phyloP scores from a whole-genome alignment of 257 asterid species.

The Mentha longifolia region DNA sequence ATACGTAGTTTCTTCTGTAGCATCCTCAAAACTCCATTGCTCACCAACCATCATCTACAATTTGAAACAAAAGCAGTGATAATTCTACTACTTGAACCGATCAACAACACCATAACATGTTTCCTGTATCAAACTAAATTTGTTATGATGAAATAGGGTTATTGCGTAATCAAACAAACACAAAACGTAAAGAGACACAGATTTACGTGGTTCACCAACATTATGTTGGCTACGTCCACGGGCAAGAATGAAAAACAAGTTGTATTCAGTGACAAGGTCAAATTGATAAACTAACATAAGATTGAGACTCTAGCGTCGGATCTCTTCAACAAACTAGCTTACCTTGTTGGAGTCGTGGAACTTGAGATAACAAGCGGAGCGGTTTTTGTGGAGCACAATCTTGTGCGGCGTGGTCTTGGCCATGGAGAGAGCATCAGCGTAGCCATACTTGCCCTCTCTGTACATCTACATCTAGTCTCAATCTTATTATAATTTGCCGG shows the following conservation, averaged over 20 bases:
- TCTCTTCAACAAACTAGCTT: constrained; percentile 9
- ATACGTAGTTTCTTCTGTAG: neutral
- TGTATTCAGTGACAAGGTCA: too few relatives aligned
- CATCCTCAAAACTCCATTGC: neutral
- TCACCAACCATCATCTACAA: neutral
- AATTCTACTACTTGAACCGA: neutral
- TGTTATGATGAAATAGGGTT: too few relatives aligned
- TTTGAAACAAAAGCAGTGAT: neutral
- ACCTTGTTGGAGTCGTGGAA: constrained; percentile 90
- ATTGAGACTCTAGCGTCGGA: neutral
- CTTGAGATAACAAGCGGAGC: constrained; percentile 93
- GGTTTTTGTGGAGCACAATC: constrained; percentile 97
- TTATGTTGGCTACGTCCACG: too few relatives aligned
- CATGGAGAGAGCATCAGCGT: constrained; percentile 86
- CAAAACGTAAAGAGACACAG: too few relatives aligned
- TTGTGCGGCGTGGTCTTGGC: constrained; percentile 84
- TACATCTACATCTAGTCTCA: constrained; percentile 96
- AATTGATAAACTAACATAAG: constrained; percentile 18
- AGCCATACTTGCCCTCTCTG: constrained; percentile 78
- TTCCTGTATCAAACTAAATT: neutral
- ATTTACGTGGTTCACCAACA: too few relatives aligned
- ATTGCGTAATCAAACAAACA: too few relatives aligned
- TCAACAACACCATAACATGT: neutral
- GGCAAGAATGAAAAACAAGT: too few relatives aligned
- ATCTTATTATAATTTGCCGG: constrained; percentile 70